Percentiles rank a stretch among this genome's conserved stretches.
Conservation (phyloP, 441 rosid genomes). For the Raphanus hybrid region DNA sequence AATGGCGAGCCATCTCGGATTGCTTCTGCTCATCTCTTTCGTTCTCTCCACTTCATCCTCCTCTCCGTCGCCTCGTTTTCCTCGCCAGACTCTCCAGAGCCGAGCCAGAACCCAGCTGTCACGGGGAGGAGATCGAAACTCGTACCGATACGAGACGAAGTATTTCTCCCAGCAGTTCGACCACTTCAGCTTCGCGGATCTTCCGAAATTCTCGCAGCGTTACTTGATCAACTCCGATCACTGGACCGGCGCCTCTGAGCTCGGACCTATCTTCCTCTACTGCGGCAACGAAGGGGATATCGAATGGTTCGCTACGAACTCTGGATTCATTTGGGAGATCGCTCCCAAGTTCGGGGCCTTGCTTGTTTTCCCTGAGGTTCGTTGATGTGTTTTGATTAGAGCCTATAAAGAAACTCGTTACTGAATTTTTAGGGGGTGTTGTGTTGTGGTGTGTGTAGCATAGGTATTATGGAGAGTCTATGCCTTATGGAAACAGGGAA, state of each 20-base stretch:
- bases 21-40: slow-evolving; percentile 35
- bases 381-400: slow-evolving; percentile 1
- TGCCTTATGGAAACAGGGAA: slow-evolving; percentile 76
- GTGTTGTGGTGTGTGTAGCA: slow-evolving; percentile 59
- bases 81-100: slow-evolving; percentile 41
- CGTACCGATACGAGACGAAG: slow-evolving; percentile 68
- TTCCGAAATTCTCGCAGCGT: slow-evolving; percentile 69
- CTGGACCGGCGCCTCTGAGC: slow-evolving; percentile 66
- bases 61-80: slow-evolving; percentile 41
- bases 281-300: slow-evolving; percentile 94
- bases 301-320: slow-evolving; percentile 82
- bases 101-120: slow-evolving; percentile 26
- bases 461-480: slow-evolving; percentile 85
- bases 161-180: slow-evolving; percentile 71
- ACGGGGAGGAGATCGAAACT: slow-evolving; percentile 6
- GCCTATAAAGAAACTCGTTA: not conserved
- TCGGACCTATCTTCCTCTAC: slow-evolving; percentile 81
- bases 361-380: slow-evolving; percentile 87
- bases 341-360: slow-evolving; percentile 84
- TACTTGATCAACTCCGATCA: slow-evolving; percentile 74
- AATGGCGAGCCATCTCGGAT: slow-evolving; percentile 45
- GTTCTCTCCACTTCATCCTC: slow-evolving; percentile 34
- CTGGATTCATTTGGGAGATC: slow-evolving; percentile 86
- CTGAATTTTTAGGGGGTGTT: slow-evolving; percentile 38
- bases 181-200: slow-evolving; percentile 84